A percentile compares a stretch with the other conserved stretches of the same genome.
Conservation (phyloP, 2,329 filamentous ascomycete genomes). For the Claviceps humidiphila region DNA sequence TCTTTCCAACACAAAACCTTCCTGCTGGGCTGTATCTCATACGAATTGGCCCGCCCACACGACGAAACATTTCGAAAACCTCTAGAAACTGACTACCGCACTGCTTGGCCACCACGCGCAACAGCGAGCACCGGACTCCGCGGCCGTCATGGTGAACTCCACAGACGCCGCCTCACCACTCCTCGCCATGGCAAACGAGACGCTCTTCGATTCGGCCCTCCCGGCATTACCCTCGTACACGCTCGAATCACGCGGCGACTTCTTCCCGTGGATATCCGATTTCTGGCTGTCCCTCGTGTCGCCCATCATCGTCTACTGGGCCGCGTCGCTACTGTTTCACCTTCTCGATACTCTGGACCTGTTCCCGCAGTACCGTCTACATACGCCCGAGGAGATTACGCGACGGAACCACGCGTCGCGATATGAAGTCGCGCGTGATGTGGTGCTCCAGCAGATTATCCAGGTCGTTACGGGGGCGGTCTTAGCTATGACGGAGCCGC, state of each 20-base stretch:
- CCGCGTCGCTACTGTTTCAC: slow-evolving; percentile 75
- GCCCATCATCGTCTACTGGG: slow-evolving; percentile 81
- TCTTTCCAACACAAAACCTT: no score
- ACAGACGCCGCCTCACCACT: slow-evolving; percentile 16
- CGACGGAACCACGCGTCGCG: slow-evolving; percentile 79
- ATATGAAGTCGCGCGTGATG: slow-evolving; percentile 78
- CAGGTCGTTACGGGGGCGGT: slow-evolving; percentile 61
- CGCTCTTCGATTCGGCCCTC: slow-evolving; percentile 44
- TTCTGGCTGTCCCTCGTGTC: slow-evolving; percentile 62
- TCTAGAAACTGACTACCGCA: no score
- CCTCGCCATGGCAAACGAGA: slow-evolving; percentile 36
- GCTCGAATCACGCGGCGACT: slow-evolving; percentile 52
- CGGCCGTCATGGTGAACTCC: slow-evolving; percentile 26
- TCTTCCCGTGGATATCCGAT: slow-evolving; percentile 70
- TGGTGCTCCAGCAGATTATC: slow-evolving; percentile 81
- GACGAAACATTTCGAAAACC: no score
- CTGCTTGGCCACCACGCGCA: background rate
- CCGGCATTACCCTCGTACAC: slow-evolving; percentile 80
- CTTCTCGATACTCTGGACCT: slow-evolving; percentile 72
- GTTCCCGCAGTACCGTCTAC: slow-evolving; percentile 82
- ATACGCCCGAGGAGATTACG: slow-evolving; percentile 83
- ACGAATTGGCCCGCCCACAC: no score
- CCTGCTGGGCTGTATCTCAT: no score
- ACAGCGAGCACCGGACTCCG: background rate
- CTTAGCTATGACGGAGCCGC: slow-evolving; percentile 58